Conservation (phyloP, 2,329 filamentous ascomycete species). For the Plenodomus tracheiphilus region DNA sequence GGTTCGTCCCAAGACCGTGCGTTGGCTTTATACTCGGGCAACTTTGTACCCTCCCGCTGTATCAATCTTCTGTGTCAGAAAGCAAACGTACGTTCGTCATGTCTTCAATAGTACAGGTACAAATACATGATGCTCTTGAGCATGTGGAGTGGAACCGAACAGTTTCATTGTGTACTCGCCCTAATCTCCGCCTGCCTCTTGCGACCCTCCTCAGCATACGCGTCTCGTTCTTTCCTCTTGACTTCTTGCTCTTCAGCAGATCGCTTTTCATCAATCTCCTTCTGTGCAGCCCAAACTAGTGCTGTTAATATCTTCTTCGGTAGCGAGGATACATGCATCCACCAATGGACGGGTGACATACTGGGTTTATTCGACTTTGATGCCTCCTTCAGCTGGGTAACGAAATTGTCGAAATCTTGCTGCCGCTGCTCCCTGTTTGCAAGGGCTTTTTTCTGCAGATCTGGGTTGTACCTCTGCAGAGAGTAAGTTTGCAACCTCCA, state of each 20-base stretch:
- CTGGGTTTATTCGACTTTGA: constrained; percentile 91
- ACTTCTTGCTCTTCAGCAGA: constrained; percentile 29
- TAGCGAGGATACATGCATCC: background rate
- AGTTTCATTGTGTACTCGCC: constrained; percentile 30
- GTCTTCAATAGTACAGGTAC: constrained; percentile 10
- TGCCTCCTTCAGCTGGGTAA: constrained; percentile 80
- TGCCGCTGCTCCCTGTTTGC: constrained; percentile 75
- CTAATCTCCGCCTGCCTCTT: constrained; percentile 40
- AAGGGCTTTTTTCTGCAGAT: constrained; percentile 86
- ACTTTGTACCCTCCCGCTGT: background rate
- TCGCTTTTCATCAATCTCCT: constrained; percentile 38
- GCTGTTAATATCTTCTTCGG: constrained; percentile 12
- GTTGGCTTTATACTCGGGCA: too few relatives aligned
- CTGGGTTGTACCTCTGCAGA: constrained; percentile 79
- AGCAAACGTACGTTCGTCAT: constrained; percentile 20
- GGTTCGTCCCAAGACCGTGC: too few relatives aligned
- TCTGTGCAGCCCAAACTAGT: constrained; percentile 42
- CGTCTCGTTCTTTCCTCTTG: constrained; percentile 36
- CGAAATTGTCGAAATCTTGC: constrained; percentile 88
- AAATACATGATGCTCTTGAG: constrained; percentile 15
- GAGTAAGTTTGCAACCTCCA: constrained; percentile 5
- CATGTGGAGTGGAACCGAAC: constrained; percentile 1
- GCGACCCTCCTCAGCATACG: constrained; percentile 35
- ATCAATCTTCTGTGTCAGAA: background rate
- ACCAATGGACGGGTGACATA: constrained; percentile 51